phyloP scores from a whole-genome alignment of 352 stramenopile species.

The Hyaloperonospora arabidopsidis region DNA sequence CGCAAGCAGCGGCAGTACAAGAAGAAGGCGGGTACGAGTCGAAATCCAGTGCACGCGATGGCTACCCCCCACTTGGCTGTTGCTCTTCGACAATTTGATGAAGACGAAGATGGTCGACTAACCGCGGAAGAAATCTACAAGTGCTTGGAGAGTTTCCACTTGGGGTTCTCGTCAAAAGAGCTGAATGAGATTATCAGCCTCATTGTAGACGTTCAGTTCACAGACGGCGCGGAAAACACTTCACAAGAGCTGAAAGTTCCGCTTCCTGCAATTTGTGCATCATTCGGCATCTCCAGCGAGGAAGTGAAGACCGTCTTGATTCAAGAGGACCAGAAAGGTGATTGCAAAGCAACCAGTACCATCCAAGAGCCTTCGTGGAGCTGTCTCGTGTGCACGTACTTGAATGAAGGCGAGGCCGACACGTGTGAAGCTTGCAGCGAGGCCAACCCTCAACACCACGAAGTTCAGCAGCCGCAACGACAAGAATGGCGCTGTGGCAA shows the following conservation, averaged over 20 bases:
- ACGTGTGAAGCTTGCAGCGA: conserved; percentile 58
- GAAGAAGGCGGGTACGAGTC: conserved; percentile 38
- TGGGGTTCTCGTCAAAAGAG: conserved; percentile 74
- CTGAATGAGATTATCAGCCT: conserved; percentile 79
- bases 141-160: conserved; percentile 81
- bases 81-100: conserved; percentile 60
- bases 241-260: conserved; percentile 25
- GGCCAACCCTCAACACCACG: conserved; percentile 38
- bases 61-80: conserved; percentile 40
- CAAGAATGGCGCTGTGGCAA: conserved; percentile 71
- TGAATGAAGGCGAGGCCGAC: conserved; percentile 40
- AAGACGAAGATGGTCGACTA: conserved; percentile 56
- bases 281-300: conserved; percentile 49
- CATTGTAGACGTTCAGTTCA: conserved; percentile 46
- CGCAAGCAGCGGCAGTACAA: conserved; percentile 45
- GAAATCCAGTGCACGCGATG: conserved; percentile 22
- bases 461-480: conserved; percentile 34
- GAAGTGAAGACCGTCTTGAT: conserved; percentile 50
- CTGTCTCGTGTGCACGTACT: conserved; percentile 73
- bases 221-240: conserved; percentile 31
- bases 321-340: conserved; percentile 36
- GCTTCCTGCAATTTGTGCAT: conserved; percentile 64
- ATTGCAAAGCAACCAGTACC: conserved; percentile 13
- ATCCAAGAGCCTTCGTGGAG: conserved; percentile 34
- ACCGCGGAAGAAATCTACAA: conserved; percentile 68